Evolutionary conservation across 78 protist genomes (phyloP).

Genomic region (Abeoforma whisleri): DNA sequence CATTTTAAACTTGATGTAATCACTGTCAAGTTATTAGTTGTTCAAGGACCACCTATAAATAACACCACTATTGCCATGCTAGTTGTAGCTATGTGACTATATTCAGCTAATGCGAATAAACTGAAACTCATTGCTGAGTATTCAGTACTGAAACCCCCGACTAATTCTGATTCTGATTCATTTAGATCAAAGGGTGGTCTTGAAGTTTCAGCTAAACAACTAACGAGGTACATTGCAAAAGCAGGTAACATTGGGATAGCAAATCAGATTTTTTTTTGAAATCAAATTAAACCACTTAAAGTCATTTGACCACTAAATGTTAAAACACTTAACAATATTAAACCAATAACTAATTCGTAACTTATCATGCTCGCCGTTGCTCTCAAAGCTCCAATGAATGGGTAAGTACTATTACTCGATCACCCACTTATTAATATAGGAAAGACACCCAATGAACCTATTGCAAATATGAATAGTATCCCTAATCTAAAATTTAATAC

Average conservation of each 20-base stretch:
- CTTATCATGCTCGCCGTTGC: conserved; percentile 40
- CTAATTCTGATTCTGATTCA: conserved; percentile 44
- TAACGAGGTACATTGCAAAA: conserved; percentile 17
- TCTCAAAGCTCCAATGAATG: conserved; percentile 27
- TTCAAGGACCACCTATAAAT: not conserved
- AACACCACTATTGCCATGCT: not conserved
- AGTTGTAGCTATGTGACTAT: not conserved
- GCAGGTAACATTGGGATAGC: conserved; percentile 15
- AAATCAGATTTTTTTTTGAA: conserved; percentile 34
- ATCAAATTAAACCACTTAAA: conserved; percentile 21
- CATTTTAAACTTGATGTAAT: not conserved
- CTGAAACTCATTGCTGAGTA: conserved; percentile 11
- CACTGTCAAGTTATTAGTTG: not conserved
- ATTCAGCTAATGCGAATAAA: not conserved
- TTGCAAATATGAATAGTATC: conserved; percentile 39
- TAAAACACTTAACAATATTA: conserved; percentile 19
- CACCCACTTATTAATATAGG: conserved; percentile 29
- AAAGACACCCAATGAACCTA: conserved; percentile 28
- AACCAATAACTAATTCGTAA: conserved; percentile 39
- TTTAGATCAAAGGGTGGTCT: conserved; percentile 41
- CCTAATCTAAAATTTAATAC: conserved; percentile 14
- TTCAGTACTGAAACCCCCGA: conserved; percentile 30
- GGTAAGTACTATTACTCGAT: conserved; percentile 35
- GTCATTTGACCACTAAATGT: not conserved
- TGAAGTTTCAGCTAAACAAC: conserved; percentile 38